Evolutionary conservation across 306 rosid genomes (phyloP), one percentile per base, ranked within the genome.

Genomic region (Rosa persica): DNA sequence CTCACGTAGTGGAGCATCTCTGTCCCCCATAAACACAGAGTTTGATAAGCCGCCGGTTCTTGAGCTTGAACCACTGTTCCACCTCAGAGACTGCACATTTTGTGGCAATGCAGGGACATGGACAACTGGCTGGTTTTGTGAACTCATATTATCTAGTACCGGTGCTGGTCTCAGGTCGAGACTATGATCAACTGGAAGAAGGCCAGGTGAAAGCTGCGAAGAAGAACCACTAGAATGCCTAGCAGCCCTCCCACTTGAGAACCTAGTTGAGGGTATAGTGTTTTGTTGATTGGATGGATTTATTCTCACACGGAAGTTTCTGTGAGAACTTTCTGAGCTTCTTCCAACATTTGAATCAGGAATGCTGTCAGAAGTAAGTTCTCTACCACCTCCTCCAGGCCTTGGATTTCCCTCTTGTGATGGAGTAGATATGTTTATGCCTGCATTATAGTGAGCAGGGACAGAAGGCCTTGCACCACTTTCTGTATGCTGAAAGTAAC

Each of bases 241-340:
- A 48, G 81, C 86, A 75, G 83, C 73, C 75, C 85, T 87, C 81
- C 90, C 94, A 12, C 79, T 57, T 7, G 90, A 75, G 79, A 84
- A 79, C 71, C 86, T 69, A 64, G 84, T 5, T 52, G 89, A 88
- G 60, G 87, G 52, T 78, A 78, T 9, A 40, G 89, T 74, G 81
- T 70, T 86, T 67, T 74, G 98, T 75, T 89, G 96, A 73, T 75
- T 91, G 44, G 96, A 81, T 19, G 97, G 85, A 76, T 81, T 88
- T 75, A 84, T 43, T 87, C 99, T 88, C 79, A 86, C 54, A 71
- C 98, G 96, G 77, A 88, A 76, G 85, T 91, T 96, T 79, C 99
- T 87, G 0, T 79, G 93, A 76, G 89, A 81, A 83, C 82, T 79
- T 75, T 88, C 90, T 8, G 87, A 76, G 81, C 77, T 83, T 80